Conservation (phyloP, 2,329 filamentous ascomycete genomes). For the Colletotrichum sojae region DNA sequence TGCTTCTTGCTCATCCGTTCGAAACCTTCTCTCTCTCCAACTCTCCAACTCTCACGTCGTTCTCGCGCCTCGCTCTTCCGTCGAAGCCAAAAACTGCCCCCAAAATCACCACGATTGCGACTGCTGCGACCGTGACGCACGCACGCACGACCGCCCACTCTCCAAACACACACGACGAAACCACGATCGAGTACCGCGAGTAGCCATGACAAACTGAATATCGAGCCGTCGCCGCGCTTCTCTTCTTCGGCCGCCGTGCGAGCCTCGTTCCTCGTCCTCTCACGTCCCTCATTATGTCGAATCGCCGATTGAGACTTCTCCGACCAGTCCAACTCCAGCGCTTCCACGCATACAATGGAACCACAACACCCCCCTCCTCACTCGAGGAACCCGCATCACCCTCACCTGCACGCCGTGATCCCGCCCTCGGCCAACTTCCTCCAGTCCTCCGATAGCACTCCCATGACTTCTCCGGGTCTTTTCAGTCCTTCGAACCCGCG, state of each 20-base stretch:
- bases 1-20: neutral
- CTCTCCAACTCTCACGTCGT: slow-evolving; percentile 1
- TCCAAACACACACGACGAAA: neutral
- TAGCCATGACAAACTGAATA: slow-evolving; percentile 33
- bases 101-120: too few relatives aligned
- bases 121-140: too few relatives aligned
- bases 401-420: slow-evolving; percentile 39
- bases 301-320: slow-evolving; percentile 37
- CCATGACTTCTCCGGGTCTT: slow-evolving; percentile 72
- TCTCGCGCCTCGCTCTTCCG: neutral
- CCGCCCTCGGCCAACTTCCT: slow-evolving; percentile 54
- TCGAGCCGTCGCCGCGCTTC: slow-evolving; percentile 20
- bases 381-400: slow-evolving; percentile 30
- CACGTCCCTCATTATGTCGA: slow-evolving; percentile 42
- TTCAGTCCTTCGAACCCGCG: slow-evolving; percentile 67
- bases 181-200: slow-evolving; percentile 2
- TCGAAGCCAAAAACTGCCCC: neutral
- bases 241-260: slow-evolving; percentile 38
- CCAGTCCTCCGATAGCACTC: slow-evolving; percentile 69
- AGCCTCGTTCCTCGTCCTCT: slow-evolving; percentile 33
- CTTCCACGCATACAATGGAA: slow-evolving; percentile 29
- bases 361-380: slow-evolving; percentile 29
- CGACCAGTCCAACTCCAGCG: slow-evolving; percentile 23
- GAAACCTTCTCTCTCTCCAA: slow-evolving; percentile 9
- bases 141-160: neutral